Conservation (phyloP, 2,329 filamentous ascomycete species). For the Aspergillus sergii region DNA sequence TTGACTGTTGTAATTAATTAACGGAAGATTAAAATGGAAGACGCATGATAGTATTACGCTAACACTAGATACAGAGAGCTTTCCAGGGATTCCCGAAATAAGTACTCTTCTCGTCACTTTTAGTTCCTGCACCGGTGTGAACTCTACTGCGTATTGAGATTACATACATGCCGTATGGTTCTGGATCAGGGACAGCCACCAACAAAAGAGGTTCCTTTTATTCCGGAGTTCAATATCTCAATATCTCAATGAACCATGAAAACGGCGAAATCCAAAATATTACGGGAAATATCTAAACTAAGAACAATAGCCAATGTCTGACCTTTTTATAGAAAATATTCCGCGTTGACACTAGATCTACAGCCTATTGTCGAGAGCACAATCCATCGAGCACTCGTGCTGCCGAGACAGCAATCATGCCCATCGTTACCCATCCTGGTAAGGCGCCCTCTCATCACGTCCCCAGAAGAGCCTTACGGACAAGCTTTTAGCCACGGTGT, state of each 20-base stretch:
- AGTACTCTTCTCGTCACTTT: constrained; percentile 9
- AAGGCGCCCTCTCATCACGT: constrained; percentile 16
- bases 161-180: constrained; percentile 7
- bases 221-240: not conserved
- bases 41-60: not conserved
- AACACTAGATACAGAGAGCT: constrained; percentile 1
- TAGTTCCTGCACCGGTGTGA: constrained; percentile 19
- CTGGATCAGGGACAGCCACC: not conserved
- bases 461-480: constrained; percentile 24
- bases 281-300: not conserved
- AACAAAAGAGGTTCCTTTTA: not conserved
- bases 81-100: constrained; percentile 13
- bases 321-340: constrained; percentile 5
- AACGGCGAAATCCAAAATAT: not conserved
- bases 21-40: not conserved
- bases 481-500: constrained; percentile 28
- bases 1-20: not conserved
- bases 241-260: not conserved
- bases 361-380: not conserved
- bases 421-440: constrained; percentile 18
- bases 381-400: not conserved
- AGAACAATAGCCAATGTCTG: not conserved
- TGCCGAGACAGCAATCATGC: constrained; percentile 8
- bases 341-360: constrained; percentile 2
- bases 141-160: constrained; percentile 12